phyloP scores from a whole-genome alignment of 2,329 filamentous ascomycete genomes.

The Alternaria sp. region DNA sequence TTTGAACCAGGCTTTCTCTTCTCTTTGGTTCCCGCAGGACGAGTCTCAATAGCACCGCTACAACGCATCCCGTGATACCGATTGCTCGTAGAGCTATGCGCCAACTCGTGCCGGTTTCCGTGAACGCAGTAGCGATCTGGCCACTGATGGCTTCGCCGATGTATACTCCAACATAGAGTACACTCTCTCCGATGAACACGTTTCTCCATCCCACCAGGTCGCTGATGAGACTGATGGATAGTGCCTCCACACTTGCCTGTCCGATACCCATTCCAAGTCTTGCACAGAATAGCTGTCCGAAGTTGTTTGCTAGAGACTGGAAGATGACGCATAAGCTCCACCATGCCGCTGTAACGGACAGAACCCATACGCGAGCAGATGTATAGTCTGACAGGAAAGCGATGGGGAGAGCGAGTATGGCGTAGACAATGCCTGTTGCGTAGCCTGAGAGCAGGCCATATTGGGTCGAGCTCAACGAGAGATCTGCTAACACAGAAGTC shows the following conservation, averaged over 20 bases:
- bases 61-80: neutral
- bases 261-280: neutral
- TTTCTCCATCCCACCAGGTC: neutral
- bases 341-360: neutral
- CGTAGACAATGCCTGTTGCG: neutral
- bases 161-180: neutral
- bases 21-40: neutral
- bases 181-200: neutral
- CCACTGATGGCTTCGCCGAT: slow-evolving; percentile 1
- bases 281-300: neutral
- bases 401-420: neutral
- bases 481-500: neutral
- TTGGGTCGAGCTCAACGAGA: neutral
- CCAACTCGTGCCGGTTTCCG: neutral
- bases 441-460: neutral
- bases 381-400: neutral
- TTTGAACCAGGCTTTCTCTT: neutral
- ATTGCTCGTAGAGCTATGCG: neutral
- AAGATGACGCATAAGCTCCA: neutral
- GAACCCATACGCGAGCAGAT: neutral
- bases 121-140: neutral
- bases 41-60: neutral
- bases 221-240: neutral
- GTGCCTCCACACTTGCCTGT: neutral
- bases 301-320: neutral